These are phyloP conservation scores for Mycena sp. DNA, from an alignment of 1,284 basidiomycete genomes.

Conservation along the genomic window DNA sequence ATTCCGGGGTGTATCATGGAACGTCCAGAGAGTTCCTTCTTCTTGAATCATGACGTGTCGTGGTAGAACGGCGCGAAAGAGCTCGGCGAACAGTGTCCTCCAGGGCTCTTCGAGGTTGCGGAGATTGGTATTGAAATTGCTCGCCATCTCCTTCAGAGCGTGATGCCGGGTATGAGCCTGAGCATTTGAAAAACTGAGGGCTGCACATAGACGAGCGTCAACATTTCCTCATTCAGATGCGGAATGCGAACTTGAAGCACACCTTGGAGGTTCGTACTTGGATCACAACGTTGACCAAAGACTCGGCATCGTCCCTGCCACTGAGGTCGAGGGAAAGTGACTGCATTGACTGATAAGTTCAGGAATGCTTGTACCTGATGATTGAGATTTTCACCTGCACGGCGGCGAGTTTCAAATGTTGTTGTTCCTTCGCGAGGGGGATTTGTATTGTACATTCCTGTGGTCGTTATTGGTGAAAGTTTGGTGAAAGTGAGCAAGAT, in stretches of 20 bases:
- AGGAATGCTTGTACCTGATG: not conserved
- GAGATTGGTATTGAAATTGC: not conserved
- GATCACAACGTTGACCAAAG: not conserved
- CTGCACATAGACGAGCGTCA: not conserved
- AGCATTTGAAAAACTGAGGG: not conserved
- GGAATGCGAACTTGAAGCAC: not conserved
- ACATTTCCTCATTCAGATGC: not conserved
- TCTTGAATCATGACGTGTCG: not conserved
- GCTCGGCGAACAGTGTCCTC: not conserved
- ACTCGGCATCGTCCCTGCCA: not conserved
- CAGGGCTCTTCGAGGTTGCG: constrained; percentile 2
- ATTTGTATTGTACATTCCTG: too few relatives aligned
- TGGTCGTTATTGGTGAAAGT: too few relatives aligned
- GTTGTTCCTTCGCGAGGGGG: not conserved
- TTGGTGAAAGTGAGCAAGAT: too few relatives aligned
- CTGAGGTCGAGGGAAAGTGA: not conserved
- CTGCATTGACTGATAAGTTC: not conserved
- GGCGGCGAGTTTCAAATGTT: not conserved
- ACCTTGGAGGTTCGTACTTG: not conserved
- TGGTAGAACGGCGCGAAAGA: not conserved
- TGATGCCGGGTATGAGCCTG: not conserved
- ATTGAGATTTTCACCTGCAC: not conserved
- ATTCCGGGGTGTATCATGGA: not conserved
- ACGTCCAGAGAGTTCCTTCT: constrained; percentile 4
- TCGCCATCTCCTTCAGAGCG: not conserved